Conservation (phyloP, 352 stramenopile genomes). For the Pythium volutum region DNA sequence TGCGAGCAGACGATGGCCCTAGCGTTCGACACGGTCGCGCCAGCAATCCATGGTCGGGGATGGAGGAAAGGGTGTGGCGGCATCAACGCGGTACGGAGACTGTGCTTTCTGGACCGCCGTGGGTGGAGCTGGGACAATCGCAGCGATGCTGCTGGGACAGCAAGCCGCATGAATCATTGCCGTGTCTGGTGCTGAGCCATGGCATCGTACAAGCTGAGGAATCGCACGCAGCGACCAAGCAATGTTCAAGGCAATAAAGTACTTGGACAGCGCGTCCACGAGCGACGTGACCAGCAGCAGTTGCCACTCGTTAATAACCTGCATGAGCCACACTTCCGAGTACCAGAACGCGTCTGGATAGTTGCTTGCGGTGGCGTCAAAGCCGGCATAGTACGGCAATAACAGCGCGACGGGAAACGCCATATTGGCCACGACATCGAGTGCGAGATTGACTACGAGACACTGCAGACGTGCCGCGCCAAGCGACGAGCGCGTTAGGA, state of each 20-base stretch:
- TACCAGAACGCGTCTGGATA: constrained; percentile 21
- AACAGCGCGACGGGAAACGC: constrained; percentile 23
- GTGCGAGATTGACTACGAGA: constrained; percentile 13
- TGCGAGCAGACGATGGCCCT: constrained; percentile 15
- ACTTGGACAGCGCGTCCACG: constrained; percentile 21
- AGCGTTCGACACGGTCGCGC: neutral
- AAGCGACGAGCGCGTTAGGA: neutral
- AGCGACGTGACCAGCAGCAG: constrained; percentile 24
- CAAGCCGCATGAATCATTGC: no score
- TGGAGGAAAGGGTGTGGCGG: no score
- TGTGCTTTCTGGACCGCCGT: no score
- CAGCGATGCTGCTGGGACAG: neutral
- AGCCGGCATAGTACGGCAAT: constrained; percentile 23
- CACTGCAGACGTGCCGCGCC: constrained; percentile 10
- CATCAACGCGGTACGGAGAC: no score
- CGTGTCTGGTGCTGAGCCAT: neutral
- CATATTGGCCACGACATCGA: constrained; percentile 26
- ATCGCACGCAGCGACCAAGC: constrained; percentile 18
- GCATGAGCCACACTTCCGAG: constrained; percentile 27
- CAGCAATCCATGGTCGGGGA: neutral
- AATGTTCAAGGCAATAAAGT: constrained; percentile 25
- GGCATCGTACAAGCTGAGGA: constrained; percentile 9
- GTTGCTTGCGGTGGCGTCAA: constrained; percentile 9
- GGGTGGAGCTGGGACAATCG: neutral
- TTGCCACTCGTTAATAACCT: constrained; percentile 26